Conservation (phyloP, 768 basidiomycete genomes). For the Trichaptum fuscoviolaceum region DNA sequence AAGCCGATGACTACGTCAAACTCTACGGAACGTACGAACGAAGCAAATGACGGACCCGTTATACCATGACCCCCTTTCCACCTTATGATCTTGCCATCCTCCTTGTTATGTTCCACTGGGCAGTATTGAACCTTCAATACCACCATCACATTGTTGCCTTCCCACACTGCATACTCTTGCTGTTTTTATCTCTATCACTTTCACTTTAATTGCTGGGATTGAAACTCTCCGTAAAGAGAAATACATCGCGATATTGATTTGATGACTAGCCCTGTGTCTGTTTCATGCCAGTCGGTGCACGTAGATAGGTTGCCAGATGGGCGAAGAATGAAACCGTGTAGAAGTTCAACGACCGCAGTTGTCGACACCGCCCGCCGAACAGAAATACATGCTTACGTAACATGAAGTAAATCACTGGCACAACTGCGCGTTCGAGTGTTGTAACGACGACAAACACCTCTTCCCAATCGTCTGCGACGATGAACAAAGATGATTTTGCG, state of each 20-base stretch:
- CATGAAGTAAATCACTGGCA: background rate
- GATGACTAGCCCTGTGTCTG: too few species aligned
- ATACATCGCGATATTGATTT: too few species aligned
- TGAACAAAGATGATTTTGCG: constrained; percentile 66
- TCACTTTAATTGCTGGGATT: too few species aligned
- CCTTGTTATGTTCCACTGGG: background rate
- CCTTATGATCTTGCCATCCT: background rate
- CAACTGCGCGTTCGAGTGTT: background rate
- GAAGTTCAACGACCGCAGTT: background rate
- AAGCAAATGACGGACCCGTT: background rate
- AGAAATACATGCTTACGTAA: background rate
- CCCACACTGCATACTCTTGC: background rate
- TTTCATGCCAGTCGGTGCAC: too few species aligned
- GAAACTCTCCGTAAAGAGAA: too few species aligned
- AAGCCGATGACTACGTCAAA: background rate
- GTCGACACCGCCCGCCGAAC: background rate
- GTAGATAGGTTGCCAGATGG: too few species aligned
- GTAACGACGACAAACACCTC: constrained; percentile 1
- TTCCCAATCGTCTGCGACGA: constrained; percentile 23
- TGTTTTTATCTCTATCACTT: background rate
- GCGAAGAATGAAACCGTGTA: background rate
- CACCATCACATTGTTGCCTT: background rate
- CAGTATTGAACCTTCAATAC: background rate
- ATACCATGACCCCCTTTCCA: background rate
- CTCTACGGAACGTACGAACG: background rate